A percentile compares a stretch with the other conserved stretches of the same genome.
phyloP scores from a whole-genome alignment of 2,329 filamentous ascomycete genomes.

The Cladosporium halotolerans region DNA sequence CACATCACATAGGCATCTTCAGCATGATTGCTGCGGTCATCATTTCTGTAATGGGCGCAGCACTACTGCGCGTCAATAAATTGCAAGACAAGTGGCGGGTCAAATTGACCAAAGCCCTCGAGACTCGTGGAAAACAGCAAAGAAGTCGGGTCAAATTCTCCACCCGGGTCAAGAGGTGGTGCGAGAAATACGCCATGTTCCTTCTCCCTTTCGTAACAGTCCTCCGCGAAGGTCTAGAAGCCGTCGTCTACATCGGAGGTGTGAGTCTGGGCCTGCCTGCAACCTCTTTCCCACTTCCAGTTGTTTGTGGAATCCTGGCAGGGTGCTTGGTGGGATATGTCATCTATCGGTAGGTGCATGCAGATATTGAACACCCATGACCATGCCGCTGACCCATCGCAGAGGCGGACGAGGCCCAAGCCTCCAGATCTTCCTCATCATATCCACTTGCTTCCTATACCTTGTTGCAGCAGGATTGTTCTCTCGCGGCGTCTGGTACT shows the following conservation, averaged over 20 bases:
- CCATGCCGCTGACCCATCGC: slow-evolving; percentile 13
- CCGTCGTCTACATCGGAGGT: slow-evolving; percentile 78
- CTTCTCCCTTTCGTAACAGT: slow-evolving; percentile 80
- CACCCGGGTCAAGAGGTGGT: slow-evolving; percentile 54
- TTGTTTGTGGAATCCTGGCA: slow-evolving; percentile 63
- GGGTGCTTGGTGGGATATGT: slow-evolving; percentile 64
- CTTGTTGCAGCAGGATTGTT: slow-evolving; percentile 71
- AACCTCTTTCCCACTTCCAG: slow-evolving; percentile 68
- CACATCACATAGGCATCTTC: slow-evolving; percentile 50
- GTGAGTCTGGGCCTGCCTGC: slow-evolving; percentile 73
- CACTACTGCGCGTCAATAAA: slow-evolving; percentile 73
- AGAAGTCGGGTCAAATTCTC: slow-evolving; percentile 32
- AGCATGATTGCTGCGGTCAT: slow-evolving; percentile 58
- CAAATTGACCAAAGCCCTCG: slow-evolving; percentile 68
- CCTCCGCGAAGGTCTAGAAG: slow-evolving; percentile 79
- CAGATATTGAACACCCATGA: neutral
- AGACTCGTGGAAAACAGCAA: slow-evolving; percentile 41
- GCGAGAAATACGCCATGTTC: slow-evolving; percentile 81
- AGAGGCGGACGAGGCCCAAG: slow-evolving; percentile 58
- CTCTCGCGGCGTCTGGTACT: slow-evolving; percentile 67
- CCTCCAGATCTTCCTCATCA: slow-evolving; percentile 71
- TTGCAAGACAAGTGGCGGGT: slow-evolving; percentile 82
- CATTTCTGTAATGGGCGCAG: slow-evolving; percentile 74
- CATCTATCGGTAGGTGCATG: slow-evolving; percentile 63
- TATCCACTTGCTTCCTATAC: slow-evolving; percentile 77